phyloP scores from a whole-genome alignment of 768 basidiomycete genomes.

The Kwoniella mangroviensis region DNA sequence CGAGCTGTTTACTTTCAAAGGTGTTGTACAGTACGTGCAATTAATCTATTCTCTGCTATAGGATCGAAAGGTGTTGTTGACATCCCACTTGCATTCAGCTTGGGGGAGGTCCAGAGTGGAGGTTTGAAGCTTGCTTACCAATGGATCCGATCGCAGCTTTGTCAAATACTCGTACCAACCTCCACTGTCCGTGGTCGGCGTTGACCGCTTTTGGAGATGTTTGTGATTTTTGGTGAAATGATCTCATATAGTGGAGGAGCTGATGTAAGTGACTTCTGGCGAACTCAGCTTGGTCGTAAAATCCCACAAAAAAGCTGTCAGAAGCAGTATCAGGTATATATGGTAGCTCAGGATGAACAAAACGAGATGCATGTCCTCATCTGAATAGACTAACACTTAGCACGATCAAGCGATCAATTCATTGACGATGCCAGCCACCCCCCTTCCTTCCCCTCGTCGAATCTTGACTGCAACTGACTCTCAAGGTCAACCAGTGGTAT shows the following conservation, averaged over 20 bases:
- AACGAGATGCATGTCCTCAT: neutral
- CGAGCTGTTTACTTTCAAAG: no score
- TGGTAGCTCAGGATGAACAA: neutral
- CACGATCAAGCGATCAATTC: neutral
- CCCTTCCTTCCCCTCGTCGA: slow-evolving; percentile 16
- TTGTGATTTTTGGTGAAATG: neutral
- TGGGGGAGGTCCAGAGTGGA: neutral
- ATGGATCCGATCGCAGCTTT: no score
- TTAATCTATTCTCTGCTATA: no score
- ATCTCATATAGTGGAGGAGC: slow-evolving; percentile 13
- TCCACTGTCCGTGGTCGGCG: neutral
- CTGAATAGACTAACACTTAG: neutral
- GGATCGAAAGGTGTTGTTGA: no score
- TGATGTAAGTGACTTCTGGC: slow-evolving; percentile 6
- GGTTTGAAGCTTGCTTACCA: neutral
- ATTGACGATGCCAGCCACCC: slow-evolving; percentile 4
- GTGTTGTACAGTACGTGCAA: no score
- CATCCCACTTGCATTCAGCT: no score
- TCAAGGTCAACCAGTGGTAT: neutral
- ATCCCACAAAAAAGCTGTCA: no score
- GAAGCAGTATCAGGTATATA: neutral
- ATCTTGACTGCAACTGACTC: slow-evolving; percentile 6
- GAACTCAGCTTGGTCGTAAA: no score
- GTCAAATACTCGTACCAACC: neutral
- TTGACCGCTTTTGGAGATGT: neutral